Evolutionary conservation across 2,329 filamentous ascomycete genomes (phyloP).

Genomic region (Cytospora piceae): DNA sequence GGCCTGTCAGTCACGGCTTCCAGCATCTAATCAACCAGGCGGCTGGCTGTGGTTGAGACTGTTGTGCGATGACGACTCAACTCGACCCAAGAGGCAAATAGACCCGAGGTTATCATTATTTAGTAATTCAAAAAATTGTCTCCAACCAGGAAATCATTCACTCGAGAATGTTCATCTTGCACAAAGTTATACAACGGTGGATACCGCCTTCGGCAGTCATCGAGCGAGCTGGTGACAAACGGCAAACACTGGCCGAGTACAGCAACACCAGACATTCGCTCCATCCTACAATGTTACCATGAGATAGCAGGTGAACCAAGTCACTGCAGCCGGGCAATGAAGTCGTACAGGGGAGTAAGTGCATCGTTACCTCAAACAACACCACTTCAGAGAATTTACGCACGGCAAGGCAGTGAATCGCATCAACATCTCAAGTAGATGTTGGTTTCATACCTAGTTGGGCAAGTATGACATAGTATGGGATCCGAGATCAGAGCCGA

Average conservation of each 20-base stretch:
- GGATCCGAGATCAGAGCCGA: too few species aligned
- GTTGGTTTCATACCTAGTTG: not conserved
- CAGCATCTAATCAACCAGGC: not conserved
- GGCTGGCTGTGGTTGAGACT: not conserved
- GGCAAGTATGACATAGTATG: too few species aligned
- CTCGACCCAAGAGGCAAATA: not conserved
- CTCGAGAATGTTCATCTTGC: not conserved
- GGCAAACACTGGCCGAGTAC: not conserved
- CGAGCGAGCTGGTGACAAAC: not conserved
- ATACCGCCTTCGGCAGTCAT: not conserved
- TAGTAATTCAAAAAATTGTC: too few species aligned
- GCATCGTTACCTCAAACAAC: too few species aligned
- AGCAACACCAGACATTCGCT: not conserved
- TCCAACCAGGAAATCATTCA: not conserved
- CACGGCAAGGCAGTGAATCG: not conserved
- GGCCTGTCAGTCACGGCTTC: not conserved
- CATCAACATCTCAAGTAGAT: not conserved
- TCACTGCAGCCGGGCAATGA: not conserved
- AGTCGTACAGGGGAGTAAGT: not conserved
- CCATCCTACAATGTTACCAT: not conserved
- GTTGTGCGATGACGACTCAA: not conserved
- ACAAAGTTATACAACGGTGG: not conserved
- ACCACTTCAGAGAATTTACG: not conserved
- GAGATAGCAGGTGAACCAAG: not conserved
- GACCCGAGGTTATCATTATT: not conserved